These are phyloP conservation scores for Colletotrichum costaricense DNA, from an alignment of 2,329 filamentous ascomycete genomes.

Conservation along the genomic window DNA sequence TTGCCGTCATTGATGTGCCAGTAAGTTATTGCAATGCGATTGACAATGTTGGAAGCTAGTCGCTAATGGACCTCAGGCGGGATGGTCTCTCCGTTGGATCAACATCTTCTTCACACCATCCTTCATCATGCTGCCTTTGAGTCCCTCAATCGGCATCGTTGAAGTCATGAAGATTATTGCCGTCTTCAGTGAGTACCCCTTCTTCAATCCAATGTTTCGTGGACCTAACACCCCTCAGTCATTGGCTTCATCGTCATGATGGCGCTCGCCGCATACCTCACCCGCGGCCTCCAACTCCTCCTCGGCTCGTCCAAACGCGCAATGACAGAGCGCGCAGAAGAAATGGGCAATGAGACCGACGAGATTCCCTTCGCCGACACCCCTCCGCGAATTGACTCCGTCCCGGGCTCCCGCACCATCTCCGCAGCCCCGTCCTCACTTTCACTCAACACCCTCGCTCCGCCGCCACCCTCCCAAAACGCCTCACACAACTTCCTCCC, in stretches of 20 bases:
- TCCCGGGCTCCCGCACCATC: constrained; percentile 37
- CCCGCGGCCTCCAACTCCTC: constrained; percentile 62
- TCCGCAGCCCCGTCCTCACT: constrained; percentile 38
- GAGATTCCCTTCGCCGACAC: constrained; percentile 57
- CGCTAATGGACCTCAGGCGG: constrained; percentile 53
- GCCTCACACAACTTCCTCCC: constrained; percentile 40
- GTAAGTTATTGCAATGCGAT: constrained; percentile 46
- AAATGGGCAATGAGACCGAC: constrained; percentile 57
- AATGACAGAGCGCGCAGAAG: constrained; percentile 62
- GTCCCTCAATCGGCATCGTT: constrained; percentile 61
- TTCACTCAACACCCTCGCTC: constrained; percentile 34
- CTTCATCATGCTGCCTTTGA: constrained; percentile 69
- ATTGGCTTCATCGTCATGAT: constrained; percentile 66
- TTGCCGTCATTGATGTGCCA: constrained; percentile 64
- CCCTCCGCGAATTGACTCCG: constrained; percentile 25
- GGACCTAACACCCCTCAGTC: constrained; percentile 48
- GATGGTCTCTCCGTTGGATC: constrained; percentile 69
- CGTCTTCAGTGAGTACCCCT: constrained; percentile 61
- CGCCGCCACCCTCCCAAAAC: constrained; percentile 33
- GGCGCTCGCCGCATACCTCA: constrained; percentile 63
- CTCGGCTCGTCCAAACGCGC: constrained; percentile 64
- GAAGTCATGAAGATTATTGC: constrained; percentile 70
- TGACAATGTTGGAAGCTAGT: accelerated
- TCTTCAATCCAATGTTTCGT: accelerated
- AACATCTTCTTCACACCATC: constrained; percentile 69